Conservation (phyloP, 2,329 filamentous ascomycete species). For the Fusarium guadeloupense region DNA sequence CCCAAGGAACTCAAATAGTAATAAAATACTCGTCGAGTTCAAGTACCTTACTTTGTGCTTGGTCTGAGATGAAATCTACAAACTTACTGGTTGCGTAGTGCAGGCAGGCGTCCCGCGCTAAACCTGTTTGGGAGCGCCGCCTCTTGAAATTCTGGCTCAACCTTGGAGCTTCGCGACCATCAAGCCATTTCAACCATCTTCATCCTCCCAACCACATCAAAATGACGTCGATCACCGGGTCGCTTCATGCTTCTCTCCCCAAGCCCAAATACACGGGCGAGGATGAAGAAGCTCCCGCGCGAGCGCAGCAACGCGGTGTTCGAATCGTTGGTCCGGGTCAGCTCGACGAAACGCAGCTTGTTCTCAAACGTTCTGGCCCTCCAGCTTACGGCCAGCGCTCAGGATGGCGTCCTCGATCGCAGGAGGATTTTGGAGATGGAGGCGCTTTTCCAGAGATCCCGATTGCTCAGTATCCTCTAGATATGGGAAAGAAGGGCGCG, state of each 20-base stretch:
- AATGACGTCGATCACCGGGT: constrained; percentile 75
- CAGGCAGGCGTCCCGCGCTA: constrained; percentile 34
- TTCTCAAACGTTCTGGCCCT: constrained; percentile 83
- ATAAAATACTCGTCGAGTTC: too few relatives aligned
- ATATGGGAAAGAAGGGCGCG: constrained; percentile 86
- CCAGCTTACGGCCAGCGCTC: constrained; percentile 87
- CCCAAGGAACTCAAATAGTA: too few relatives aligned
- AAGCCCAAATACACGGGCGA: constrained; percentile 92
- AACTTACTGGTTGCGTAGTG: constrained; percentile 15
- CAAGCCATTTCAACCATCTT: constrained; percentile 32
- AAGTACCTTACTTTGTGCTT: too few relatives aligned
- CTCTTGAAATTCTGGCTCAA: constrained; percentile 47
- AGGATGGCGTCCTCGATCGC: constrained; percentile 88
- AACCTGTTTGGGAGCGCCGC: constrained; percentile 44
- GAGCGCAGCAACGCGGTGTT: constrained; percentile 79
- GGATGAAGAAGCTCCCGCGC: constrained; percentile 79
- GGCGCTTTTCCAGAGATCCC: constrained; percentile 95
- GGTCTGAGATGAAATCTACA: neutral
- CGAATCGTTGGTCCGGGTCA: constrained; percentile 82
- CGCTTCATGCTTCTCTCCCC: constrained; percentile 81
- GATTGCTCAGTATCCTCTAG: constrained; percentile 92
- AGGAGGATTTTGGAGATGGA: constrained; percentile 95
- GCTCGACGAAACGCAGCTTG: constrained; percentile 85
- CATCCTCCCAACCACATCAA: constrained; percentile 34
- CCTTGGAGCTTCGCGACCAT: constrained; percentile 34